Evolutionary conservation across 768 basidiomycete genomes (phyloP), one percentile per base, ranked within the genome.

Genomic region (Gelatoporia subvermispora): DNA sequence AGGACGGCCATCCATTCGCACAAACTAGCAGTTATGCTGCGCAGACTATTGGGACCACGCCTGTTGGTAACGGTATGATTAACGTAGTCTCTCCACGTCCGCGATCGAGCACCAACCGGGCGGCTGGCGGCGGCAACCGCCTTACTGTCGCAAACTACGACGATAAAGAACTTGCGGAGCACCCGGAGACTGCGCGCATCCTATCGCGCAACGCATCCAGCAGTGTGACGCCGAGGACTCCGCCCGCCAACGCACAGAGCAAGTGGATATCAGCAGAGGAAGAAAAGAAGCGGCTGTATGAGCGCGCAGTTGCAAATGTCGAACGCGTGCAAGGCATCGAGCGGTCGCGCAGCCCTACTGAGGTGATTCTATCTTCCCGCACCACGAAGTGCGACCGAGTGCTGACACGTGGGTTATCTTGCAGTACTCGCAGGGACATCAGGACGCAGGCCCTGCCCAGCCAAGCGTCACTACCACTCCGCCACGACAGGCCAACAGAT

Each of bases 111-210:
- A 47, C 40, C 16, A 46, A 48, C 3, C 22, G 50, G 2, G 61
- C 62, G n/a, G 48, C 41, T 2, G 49, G 47, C 18, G 37, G 45
- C 8, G 36, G 61, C 13, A 61, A 66, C 43, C 62, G 74, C 3
- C 56, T 76, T 11, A 74, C 74, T 39, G 63, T 75, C 28, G 67
- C 68, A 31, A 77, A 77, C 49, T 55, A 62, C 28, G 67, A 64
- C 17, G 70, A 75, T 25, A 59, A 63, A 35, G 66, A 68, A 38
- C 47, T 51, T 16, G 53, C 74, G 24, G 81, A 58, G 72, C 77
- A 51, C 73, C 77, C 53, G 69, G 78, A 46, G 64, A 66, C 51
- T 11, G 35, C 52, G 55, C 24, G 42, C 47, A 23, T 18, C 15
- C 35, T 23, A 5, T 35, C 41, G 21, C 51, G 42, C 28, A 5